Conservation (phyloP, 768 basidiomycete species). For the Boletus huronensis region DNA sequence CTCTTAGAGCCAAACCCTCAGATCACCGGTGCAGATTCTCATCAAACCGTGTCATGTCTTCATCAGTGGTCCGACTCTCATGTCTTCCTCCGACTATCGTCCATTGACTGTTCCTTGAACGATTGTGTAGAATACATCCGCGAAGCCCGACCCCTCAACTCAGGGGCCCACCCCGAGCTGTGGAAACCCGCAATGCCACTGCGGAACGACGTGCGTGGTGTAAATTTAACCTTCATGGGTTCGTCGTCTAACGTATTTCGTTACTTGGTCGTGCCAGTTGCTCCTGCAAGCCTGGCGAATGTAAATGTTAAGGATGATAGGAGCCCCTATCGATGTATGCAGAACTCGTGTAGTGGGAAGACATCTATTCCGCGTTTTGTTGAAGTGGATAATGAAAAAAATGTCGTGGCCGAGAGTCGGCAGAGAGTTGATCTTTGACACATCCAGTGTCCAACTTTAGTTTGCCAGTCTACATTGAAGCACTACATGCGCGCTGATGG, state of each 20-base stretch:
- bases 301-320: slow-evolving; percentile 6
- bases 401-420: no score
- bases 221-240: no score
- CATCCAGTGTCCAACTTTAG: no score
- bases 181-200: slow-evolving; percentile 17
- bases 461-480: no score
- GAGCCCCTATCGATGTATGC: neutral
- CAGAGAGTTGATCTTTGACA: no score
- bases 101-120: neutral
- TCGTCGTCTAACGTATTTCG: neutral
- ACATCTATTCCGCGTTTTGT: no score
- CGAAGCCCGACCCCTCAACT: neutral
- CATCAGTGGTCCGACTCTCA: neutral
- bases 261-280: slow-evolving; percentile 1
- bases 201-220: slow-evolving; percentile 15
- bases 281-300: slow-evolving; percentile 14
- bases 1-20: neutral
- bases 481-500: neutral
- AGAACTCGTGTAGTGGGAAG: no score
- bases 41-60: slow-evolving; percentile 6
- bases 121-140: slow-evolving; percentile 2
- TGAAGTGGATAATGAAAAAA: no score
- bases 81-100: neutral
- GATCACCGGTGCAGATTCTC: neutral
- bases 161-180: slow-evolving; percentile 11